phyloP scores from a whole-genome alignment of 345 rosid species.

The Eucalyptus rudis region DNA sequence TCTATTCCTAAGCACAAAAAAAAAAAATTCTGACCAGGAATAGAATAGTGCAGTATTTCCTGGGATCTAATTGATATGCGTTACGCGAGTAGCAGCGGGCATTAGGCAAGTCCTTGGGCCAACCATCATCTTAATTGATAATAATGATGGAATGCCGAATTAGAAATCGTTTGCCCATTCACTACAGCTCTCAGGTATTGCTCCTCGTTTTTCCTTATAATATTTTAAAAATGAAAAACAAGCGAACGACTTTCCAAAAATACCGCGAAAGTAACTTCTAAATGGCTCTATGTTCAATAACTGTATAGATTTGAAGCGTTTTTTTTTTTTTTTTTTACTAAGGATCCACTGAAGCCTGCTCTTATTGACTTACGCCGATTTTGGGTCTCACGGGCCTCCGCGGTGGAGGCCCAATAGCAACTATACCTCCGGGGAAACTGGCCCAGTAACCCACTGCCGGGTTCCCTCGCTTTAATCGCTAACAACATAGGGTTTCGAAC shows the following conservation, averaged over 20 bases:
- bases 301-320: not conserved
- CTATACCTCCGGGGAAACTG: too few species aligned
- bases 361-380: too few species aligned
- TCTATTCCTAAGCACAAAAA: fast-evolving
- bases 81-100: not conserved
- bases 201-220: fast-evolving
- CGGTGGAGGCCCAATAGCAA: too few species aligned
- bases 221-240: not conserved
- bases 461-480: too few species aligned
- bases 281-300: not conserved
- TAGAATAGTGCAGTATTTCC: not conserved
- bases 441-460: too few species aligned
- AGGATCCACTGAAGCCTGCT: too few species aligned
- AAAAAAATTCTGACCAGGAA: fast-evolving
- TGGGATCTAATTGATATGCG: not conserved
- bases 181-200: not conserved
- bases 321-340: too few species aligned
- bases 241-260: not conserved
- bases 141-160: not conserved
- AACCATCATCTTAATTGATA: not conserved
- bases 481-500: too few species aligned
- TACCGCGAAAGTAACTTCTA: not conserved
- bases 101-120: not conserved
- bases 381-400: too few species aligned
- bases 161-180: not conserved